phyloP scores from a whole-genome alignment of 2,329 filamentous ascomycete species.

The Neopestalotiopsis rosae region DNA sequence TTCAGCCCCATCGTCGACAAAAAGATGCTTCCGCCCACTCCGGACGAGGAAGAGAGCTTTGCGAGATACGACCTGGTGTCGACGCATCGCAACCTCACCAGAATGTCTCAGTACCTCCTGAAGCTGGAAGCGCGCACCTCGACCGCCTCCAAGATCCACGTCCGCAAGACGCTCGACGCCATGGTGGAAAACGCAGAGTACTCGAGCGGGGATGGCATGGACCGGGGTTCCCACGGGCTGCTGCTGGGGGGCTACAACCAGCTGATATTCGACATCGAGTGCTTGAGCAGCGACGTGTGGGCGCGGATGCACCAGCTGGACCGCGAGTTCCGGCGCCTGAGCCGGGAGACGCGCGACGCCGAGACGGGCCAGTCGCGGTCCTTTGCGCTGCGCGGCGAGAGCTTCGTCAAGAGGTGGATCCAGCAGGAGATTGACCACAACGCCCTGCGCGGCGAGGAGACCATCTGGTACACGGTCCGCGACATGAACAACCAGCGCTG shows the following conservation, averaged over 20 bases:
- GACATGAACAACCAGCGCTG: constrained; percentile 25
- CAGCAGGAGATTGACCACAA: constrained; percentile 25
- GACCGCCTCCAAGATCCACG: constrained; percentile 33
- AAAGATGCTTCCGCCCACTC: not conserved
- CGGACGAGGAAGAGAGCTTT: not conserved
- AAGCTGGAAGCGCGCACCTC: constrained; percentile 34
- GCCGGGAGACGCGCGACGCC: constrained; percentile 21
- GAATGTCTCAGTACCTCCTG: constrained; percentile 33
- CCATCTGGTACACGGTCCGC: constrained; percentile 30
- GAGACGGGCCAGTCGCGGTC: constrained; percentile 18
- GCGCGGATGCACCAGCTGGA: constrained; percentile 32
- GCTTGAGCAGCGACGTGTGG: constrained; percentile 26
- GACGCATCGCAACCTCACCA: constrained; percentile 29
- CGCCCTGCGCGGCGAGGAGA: constrained; percentile 24
- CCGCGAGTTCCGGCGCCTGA: constrained; percentile 26
- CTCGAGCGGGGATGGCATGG: constrained; percentile 9
- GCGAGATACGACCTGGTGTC: constrained; percentile 13
- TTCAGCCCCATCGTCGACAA: not conserved
- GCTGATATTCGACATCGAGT: constrained; percentile 29
- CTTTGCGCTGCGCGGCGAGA: constrained; percentile 28
- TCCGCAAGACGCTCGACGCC: constrained; percentile 34
- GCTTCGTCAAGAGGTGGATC: constrained; percentile 27
- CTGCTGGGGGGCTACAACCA: not conserved
- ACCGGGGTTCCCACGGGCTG: not conserved
- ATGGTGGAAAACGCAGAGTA: constrained; percentile 26